phyloP scores from a whole-genome alignment of 139 green algal genomes.

The Monoraphidium neglectum region DNA sequence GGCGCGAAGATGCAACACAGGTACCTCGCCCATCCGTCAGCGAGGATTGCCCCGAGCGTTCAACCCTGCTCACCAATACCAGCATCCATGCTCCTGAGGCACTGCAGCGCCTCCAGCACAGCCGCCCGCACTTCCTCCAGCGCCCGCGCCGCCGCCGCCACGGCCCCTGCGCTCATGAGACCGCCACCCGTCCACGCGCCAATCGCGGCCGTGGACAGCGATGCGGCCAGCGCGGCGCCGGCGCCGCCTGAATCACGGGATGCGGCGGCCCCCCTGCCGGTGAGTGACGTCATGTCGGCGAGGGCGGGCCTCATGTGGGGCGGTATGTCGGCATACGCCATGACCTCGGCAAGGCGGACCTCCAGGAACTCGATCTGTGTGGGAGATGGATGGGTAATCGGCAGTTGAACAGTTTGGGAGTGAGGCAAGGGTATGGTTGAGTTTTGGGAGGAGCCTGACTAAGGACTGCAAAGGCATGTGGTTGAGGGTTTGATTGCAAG shows the following conservation, averaged over 20 bases:
- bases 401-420: background rate
- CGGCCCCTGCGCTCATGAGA: background rate
- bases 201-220: background rate
- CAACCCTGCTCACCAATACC: constrained; percentile 43
- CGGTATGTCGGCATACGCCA: constrained; percentile 68
- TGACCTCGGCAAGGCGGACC: constrained; percentile 59
- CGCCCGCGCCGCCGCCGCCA: constrained; percentile 29
- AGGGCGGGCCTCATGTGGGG: constrained; percentile 60
- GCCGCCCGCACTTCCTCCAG: constrained; percentile 42
- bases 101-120: constrained; percentile 33
- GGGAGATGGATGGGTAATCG: too few species aligned
- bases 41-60: too few species aligned
- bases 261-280: background rate
- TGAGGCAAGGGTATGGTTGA: too few species aligned
- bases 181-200: too few species aligned
- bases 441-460: too few species aligned
- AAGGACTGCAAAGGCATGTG: background rate
- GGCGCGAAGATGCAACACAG: too few species aligned
- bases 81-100: constrained; percentile 40
- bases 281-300: constrained; percentile 49
- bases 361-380: constrained; percentile 66
- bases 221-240: too few species aligned
- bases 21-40: too few species aligned
- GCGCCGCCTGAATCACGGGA: too few species aligned
- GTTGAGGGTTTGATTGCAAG: background rate